Base-by-base conservation (phyloP, 148 eudicot genomes). In the Fagopyrum homotropicum region DNA sequence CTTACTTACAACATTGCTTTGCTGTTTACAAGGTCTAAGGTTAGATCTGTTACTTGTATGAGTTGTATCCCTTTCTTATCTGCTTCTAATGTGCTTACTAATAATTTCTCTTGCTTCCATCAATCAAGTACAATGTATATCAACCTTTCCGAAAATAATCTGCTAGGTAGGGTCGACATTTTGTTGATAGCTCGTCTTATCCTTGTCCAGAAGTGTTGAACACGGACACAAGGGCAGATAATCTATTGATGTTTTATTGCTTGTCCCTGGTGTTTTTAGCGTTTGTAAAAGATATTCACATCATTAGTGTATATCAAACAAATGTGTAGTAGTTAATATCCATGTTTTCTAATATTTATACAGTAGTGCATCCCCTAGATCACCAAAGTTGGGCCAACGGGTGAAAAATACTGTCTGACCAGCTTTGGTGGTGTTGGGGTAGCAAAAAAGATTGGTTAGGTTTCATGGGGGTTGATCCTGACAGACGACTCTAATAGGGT, bases 11-110 rank as follows among this genome's bases (percentile, higher is more conserved):
- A 85, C 77, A 81, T 88, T 66, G 89, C 89, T 72, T 80, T 90
- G 82, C 78, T 89, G 54, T 89, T 89, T 80, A 86, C 90, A 46
- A 80, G 87, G 73, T 82, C 87, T 55, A 92, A 92, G 96, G 98
- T 92, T 72, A 60, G 80, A 26, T 76, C 46, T 45, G 45, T 35
- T 43, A 66, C 70, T 15, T 43, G 40, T 35, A 35, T 35, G 40
- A 35, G 40, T 40, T 22, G 8, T 3, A 63, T 15, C 71, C 46
- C 46, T 12, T 45, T 45, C 22, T 19, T 63, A 8, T 63, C n/a
- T 63, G 45, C 45, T 63, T 9, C 43, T 63, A 63, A 63, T 30
- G 16, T 63, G 44, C 16, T 63, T 11, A 30, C 7, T 40, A 9
- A 9, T 15, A 35, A 12, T 11, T 35, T 7, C 14, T 66, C 47